Evolutionary conservation across 2,329 filamentous ascomycete species (phyloP).

Genomic region (Nemania diffusa): DNA sequence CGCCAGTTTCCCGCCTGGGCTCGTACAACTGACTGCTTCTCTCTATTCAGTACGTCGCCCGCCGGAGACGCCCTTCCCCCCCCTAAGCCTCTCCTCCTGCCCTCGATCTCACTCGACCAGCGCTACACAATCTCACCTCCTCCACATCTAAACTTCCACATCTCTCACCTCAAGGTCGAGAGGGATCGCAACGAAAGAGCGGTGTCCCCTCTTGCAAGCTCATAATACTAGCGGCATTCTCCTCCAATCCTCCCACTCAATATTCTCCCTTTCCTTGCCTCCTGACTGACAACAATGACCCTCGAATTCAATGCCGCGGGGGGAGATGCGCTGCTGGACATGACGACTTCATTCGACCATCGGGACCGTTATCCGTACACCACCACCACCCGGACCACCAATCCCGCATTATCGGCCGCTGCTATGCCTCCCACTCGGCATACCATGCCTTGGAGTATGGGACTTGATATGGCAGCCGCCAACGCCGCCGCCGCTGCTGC

Average conservation of each 20-base stretch:
- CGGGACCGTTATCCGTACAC: constrained; percentile 66
- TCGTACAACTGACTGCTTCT: constrained; percentile 47
- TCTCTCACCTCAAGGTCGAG: constrained; percentile 41
- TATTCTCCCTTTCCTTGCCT: constrained; percentile 48
- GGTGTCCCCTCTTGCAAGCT: constrained; percentile 55
- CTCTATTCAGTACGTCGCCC: constrained; percentile 39
- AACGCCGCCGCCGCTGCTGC: constrained; percentile 48
- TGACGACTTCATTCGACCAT: constrained; percentile 65
- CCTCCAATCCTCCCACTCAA: constrained; percentile 52
- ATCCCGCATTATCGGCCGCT: constrained; percentile 52
- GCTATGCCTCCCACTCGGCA: constrained; percentile 55
- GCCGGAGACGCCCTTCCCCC: constrained; percentile 40
- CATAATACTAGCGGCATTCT: constrained; percentile 60
- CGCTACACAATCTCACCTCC: constrained; percentile 48
- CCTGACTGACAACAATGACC: constrained; percentile 59
- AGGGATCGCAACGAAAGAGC: constrained; percentile 54
- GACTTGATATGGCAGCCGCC: constrained; percentile 60
- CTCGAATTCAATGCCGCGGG: constrained; percentile 69
- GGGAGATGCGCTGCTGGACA: constrained; percentile 70
- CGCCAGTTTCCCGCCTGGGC: constrained; percentile 49
- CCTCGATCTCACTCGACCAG: constrained; percentile 50
- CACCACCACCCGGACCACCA: constrained; percentile 55
- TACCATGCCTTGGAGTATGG: constrained; percentile 60
- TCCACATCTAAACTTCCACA: constrained; percentile 44
- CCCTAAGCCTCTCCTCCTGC: constrained; percentile 44